Evolutionary conservation across 352 stramenopile species (phyloP).

Genomic region (Phytophthora tentaculata): DNA sequence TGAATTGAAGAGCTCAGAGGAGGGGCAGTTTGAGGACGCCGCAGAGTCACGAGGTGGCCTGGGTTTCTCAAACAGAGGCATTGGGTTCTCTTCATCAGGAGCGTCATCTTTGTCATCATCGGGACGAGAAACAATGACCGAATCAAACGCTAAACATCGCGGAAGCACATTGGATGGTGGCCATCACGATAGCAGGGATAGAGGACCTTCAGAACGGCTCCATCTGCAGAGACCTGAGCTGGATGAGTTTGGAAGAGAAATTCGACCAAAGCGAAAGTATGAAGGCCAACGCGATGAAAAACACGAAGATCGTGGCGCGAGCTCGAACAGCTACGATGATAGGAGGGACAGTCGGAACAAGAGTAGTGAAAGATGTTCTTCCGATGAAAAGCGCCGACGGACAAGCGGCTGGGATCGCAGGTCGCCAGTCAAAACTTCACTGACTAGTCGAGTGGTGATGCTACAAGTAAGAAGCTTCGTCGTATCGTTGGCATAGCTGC

Average conservation of each 20-base stretch:
- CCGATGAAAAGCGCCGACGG: constrained; percentile 31
- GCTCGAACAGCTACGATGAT: constrained; percentile 6
- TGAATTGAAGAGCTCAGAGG: constrained; percentile 9
- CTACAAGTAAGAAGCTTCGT: constrained; percentile 38
- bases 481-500: neutral
- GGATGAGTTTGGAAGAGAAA: constrained; percentile 42
- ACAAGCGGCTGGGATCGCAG: constrained; percentile 39
- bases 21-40: constrained; percentile 72
- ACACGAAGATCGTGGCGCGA: constrained; percentile 5
- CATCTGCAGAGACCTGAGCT: constrained; percentile 8
- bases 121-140: neutral
- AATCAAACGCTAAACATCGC: constrained; percentile 8
- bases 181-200: constrained; percentile 10
- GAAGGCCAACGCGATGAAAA: constrained; percentile 17
- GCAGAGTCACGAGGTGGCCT: constrained; percentile 32
- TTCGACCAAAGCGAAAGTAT: constrained; percentile 26
- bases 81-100: constrained; percentile 30
- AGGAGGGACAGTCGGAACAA: neutral
- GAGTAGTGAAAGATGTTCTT: constrained; percentile 1
- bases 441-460: constrained; percentile 38
- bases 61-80: constrained; percentile 37
- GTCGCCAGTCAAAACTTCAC: constrained; percentile 3
- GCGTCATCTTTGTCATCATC: constrained; percentile 2
- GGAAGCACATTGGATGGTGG: neutral
- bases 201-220: constrained; percentile 5